Base-by-base conservation (phyloP, 169 alveolate species). In the Theileria annulata region DNA sequence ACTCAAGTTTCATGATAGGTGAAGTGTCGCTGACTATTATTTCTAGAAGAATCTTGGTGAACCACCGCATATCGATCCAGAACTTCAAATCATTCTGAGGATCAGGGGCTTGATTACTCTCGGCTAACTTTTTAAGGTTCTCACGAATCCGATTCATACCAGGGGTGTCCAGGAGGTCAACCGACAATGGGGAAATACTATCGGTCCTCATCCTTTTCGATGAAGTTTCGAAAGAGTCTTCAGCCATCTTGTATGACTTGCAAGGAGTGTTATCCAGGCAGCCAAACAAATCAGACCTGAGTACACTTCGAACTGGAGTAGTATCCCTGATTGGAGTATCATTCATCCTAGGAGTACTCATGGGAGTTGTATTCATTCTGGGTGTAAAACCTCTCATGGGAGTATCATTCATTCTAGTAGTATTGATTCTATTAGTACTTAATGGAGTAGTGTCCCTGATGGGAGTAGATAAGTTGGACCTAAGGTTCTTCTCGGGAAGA, bases 111-210 rank as follows among this genome's bases (percentile, higher is more conserved):
- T 59, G 66, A 23, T 25, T 42, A 9, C 21, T 35, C 10, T 21
- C 67, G 1, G 30, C 49, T 10, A 71, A 31, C 17, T 79, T 58
- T 67, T 56, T 74, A 0, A 81, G 73, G 60, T 73, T 80, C 19
- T 80, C 82, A 71, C 83, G 64, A 51, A 80, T 80, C 66, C 88
- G 77, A 21, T 81, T 73, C 88, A 80, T 80, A 15, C 88, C 88
- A 17, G 88, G 88, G 0, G 88, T 80, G 47, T 80, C 88, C 31
- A 80, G 77, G 51, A 80, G 75, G 27, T 71, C 88, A 17, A 70
- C 64, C 9, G 77, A 15, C 71, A 80, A 25, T 48, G 88, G 81
- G 21, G 71, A 66, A 76, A 80, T 59, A 62, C 64, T 12, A 23
- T 47, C 71, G 2, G 74, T 78, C 56, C 79, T 27, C 69, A 23